Evolutionary conservation across 495 filamentous ascomycete species (phyloP).

Genomic region (Penicillium arizonense): DNA sequence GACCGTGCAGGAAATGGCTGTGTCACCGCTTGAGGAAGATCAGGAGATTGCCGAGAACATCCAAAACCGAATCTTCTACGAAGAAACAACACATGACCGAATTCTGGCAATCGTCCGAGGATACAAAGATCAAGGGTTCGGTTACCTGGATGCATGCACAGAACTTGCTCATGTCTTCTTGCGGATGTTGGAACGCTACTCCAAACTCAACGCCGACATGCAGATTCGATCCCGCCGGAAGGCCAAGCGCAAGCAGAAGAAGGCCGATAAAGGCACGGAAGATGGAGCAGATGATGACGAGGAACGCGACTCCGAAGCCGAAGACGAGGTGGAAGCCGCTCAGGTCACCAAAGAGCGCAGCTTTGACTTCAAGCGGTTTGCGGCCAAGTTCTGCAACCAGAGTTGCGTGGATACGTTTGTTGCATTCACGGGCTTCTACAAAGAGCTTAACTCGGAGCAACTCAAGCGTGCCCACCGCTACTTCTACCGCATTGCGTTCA

Average conservation of each 20-base stretch:
- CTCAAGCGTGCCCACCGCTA: conserved; percentile 93
- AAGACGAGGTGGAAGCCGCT: conserved; percentile 69
- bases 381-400: conserved; percentile 76
- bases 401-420: conserved; percentile 88
- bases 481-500: conserved; percentile 93
- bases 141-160: conserved; percentile 88
- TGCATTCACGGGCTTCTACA: conserved; percentile 73
- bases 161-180: conserved; percentile 90
- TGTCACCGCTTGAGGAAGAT: conserved; percentile 83
- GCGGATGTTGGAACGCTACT: conserved; percentile 88
- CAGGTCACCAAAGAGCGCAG: conserved; percentile 74
- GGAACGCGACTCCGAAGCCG: conserved; percentile 66
- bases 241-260: conserved; percentile 67
- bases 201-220: conserved; percentile 89
- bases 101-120: conserved; percentile 73
- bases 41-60: conserved; percentile 99
- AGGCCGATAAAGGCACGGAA: conserved; percentile 29
- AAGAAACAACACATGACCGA: conserved; percentile 88
- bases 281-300: conserved; percentile 44
- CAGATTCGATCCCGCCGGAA: conserved; percentile 80
- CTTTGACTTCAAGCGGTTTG: conserved; percentile 89
- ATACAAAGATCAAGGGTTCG: conserved; percentile 92
- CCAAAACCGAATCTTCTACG: conserved; percentile 94
- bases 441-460: conserved; percentile 75
- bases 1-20: conserved; percentile 91